Evolutionary conservation across 768 basidiomycete species (phyloP), one percentile per base, ranked within the genome.

Genomic region (Tubosaeta brunneosetosa): DNA sequence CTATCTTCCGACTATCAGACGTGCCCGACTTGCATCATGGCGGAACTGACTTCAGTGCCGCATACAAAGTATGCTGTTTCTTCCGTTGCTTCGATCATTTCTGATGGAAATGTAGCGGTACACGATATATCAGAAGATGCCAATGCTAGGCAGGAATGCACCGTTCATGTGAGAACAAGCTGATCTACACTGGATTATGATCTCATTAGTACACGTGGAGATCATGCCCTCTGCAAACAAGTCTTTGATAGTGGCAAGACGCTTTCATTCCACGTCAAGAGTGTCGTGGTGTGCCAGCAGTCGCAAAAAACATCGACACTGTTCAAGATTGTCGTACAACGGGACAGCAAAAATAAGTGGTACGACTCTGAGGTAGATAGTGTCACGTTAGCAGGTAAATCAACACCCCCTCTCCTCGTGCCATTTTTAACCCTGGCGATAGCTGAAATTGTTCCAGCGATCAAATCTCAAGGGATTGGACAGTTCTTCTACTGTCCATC

Each of bases 331-430:
- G 81, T 95, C 31, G 81, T 98, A 12, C 86, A 82, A 64, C 75
- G 88, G 56, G 79, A 82, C 34, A 78, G 79, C 41, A 77, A 83
- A 38, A 87, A 85, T 59, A 99, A 98, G 76, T 77, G 93, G 34
- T 98, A 97, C 66, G 95, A 98, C 62, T 97, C 97, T 65, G 97
- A 99, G 71, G 95, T 94, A 0, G 94, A 95, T 69, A 92, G 74
- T 59, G 77, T 87, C 2, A 86, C 84, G 67, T 65, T 84, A 50
- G 92, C 94, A 44, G 79, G 90, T 89, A 63, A 61, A 88, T 19
- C 11, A 14, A 25, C 29, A 17, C 22, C 8, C 6, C 19, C 14
- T 43, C 34, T 42, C 37, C 19, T 11, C 22, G 10, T 34, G 16
- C 44, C 14, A 14, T 3, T 44, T 34, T 34, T 55, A 51, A 40